Evolutionary conservation across 2,329 filamentous ascomycete genomes (phyloP).

Genomic region (Cercospora sojina): DNA sequence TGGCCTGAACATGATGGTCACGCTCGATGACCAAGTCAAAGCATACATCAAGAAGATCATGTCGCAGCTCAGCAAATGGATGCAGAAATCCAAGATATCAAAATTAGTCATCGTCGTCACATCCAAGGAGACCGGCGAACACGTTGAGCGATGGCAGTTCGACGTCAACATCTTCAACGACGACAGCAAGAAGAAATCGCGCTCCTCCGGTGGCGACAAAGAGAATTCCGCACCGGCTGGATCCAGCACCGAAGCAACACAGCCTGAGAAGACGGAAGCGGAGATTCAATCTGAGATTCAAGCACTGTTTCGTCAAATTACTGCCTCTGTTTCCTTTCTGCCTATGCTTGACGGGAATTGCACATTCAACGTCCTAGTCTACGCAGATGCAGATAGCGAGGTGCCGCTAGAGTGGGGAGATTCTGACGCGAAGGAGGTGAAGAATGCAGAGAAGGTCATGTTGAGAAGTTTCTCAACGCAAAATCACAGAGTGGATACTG

Average conservation of each 20-base stretch:
- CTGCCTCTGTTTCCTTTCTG: conserved; percentile 92
- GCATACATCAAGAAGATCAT: conserved; percentile 99
- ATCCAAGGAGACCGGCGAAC: conserved; percentile 92
- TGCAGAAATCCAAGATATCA: conserved; percentile 93
- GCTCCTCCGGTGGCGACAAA: conserved; percentile 53
- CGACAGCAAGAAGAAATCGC: conserved; percentile 46
- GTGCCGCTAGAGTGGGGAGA: conserved; percentile 98
- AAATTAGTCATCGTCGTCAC: conserved; percentile 97
- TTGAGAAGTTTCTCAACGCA: conserved; percentile 93
- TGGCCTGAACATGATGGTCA: conserved; percentile 97
- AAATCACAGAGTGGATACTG: conserved; percentile 88
- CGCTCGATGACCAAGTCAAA: conserved; percentile 95
- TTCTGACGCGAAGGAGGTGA: conserved; percentile 95
- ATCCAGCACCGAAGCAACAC: conserved; percentile 20
- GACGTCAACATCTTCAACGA: conserved; percentile 52
- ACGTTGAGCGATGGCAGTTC: conserved; percentile 97
- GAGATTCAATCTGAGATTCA: conserved; percentile 97
- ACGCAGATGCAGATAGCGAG: conserved; percentile 93
- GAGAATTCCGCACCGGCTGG: conserved; percentile 60
- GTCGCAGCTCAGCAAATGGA: conserved; percentile 96
- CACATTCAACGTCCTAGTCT: conserved; percentile 98
- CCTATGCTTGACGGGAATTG: conserved; percentile 92
- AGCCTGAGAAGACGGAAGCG: conserved; percentile 76
- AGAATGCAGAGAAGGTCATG: conserved; percentile 91
- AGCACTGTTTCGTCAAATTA: conserved; percentile 96